Evolutionary conservation across 78 protist species (phyloP).

Genomic region (Anaeramoeba ignava): DNA sequence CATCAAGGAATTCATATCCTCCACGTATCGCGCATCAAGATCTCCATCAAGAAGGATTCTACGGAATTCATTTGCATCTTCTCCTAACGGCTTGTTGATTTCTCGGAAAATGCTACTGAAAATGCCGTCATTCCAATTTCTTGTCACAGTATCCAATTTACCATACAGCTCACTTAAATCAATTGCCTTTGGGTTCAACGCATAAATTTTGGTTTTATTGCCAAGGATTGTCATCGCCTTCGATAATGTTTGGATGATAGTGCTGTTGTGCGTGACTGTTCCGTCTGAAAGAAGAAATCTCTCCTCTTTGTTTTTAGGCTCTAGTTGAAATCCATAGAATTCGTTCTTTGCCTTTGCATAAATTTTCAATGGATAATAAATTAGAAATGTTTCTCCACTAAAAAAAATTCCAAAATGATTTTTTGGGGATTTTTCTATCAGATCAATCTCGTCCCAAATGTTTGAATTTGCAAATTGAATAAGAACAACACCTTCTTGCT

Average conservation of each 20-base stretch:
- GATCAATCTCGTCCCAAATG: no score
- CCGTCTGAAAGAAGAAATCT: no score
- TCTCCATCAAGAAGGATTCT: slow-evolving; percentile 72
- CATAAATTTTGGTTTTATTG: slow-evolving; percentile 33
- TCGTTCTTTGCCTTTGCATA: no score
- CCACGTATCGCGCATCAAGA: slow-evolving; percentile 77
- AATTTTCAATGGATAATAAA: no score
- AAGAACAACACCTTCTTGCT: no score
- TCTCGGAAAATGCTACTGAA: slow-evolving; percentile 69
- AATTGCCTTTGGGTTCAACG: slow-evolving; percentile 68
- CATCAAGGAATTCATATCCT: slow-evolving; percentile 83
- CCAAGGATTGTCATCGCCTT: slow-evolving; percentile 47
- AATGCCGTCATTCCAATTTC: slow-evolving; percentile 84
- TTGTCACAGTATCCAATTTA: slow-evolving; percentile 62
- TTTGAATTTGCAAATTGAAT: no score
- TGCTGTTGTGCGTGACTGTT: no score
- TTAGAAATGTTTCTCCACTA: no score
- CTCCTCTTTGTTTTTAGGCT: no score
- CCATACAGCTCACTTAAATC: slow-evolving; percentile 70
- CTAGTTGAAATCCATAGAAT: no score
- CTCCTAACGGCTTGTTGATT: slow-evolving; percentile 33
- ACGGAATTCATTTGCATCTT: slow-evolving; percentile 77
- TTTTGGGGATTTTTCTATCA: no score
- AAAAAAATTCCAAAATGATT: no score
- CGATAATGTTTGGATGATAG: slow-evolving; percentile 37